phyloP scores from a whole-genome alignment of 169 alveolate species.

The Plasmodium inui region DNA sequence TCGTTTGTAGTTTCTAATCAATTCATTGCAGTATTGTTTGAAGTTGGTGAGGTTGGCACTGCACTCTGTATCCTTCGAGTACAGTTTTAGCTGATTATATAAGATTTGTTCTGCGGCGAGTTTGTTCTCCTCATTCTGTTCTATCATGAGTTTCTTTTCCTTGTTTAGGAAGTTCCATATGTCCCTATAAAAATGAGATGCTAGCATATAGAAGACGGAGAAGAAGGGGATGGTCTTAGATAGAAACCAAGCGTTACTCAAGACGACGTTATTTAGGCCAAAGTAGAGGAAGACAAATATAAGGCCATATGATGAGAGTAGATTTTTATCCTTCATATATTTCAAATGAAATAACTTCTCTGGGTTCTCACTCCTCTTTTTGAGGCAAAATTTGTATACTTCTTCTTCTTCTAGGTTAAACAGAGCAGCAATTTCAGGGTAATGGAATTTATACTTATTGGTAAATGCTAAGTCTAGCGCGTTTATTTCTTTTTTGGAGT shows the following conservation, averaged over 20 bases:
- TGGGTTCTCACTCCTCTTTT: slow-evolving; percentile 87
- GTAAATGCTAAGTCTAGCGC: slow-evolving; percentile 90
- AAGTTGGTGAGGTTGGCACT: slow-evolving; percentile 71
- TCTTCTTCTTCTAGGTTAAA: slow-evolving; percentile 89
- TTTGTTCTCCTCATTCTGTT: slow-evolving; percentile 84
- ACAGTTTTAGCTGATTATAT: slow-evolving; percentile 84
- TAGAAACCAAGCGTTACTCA: slow-evolving; percentile 91
- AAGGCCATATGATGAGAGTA: slow-evolving; percentile 88
- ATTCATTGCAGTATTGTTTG: slow-evolving; percentile 21
- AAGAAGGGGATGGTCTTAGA: slow-evolving; percentile 91
- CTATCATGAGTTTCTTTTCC: slow-evolving; percentile 86
- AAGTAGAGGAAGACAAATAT: slow-evolving; percentile 90
- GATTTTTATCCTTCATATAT: slow-evolving; percentile 81
- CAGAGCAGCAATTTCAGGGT: slow-evolving; percentile 89
- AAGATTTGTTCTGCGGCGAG: slow-evolving; percentile 86
- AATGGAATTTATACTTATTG: slow-evolving; percentile 88
- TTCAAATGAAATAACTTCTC: slow-evolving; percentile 88
- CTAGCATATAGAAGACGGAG: slow-evolving; percentile 90
- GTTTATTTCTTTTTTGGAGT: slow-evolving; percentile 86
- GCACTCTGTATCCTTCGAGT: slow-evolving; percentile 78
- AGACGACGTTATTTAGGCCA: slow-evolving; percentile 88
- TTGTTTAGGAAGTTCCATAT: slow-evolving; percentile 67
- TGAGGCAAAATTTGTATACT: slow-evolving; percentile 88
- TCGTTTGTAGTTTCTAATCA: slow-evolving; percentile 14
- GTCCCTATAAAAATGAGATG: slow-evolving; percentile 88